Base-by-base conservation (phyloP, 331 rosid genomes). In the Arachis monticola region DNA sequence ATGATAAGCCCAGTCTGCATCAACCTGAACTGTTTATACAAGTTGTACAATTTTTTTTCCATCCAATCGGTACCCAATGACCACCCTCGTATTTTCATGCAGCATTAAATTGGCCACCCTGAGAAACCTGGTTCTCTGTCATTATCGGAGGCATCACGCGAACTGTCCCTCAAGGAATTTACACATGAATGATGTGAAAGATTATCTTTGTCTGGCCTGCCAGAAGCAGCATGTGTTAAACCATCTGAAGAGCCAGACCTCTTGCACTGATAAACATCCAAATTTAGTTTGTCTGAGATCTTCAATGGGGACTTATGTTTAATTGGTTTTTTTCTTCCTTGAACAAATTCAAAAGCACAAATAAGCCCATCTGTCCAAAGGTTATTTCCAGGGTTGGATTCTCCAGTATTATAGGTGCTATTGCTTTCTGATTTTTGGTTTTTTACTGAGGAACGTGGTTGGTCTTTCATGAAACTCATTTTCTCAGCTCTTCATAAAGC, bases 331-430 rank as follows among this genome's bases (percentile, higher is more conserved):
- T 65, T 87, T 22, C 45, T 81, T 40, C 90, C 87, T 60, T 77
- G 64, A 77, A 84, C 78, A 77, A 70, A 88, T 77, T 95, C 99
- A 75, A 92, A 95, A 75, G 93, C 97, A 77, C 97, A 92, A 69
- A 95, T 85, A 75, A 95, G 96, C 8, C 99, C 97, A 65, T 92
- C 90, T 27, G 76, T 92, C 99, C 99, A 95, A 74, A 92, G 90
- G 32, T 86, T 89, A 68, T 62, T 81, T 55, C 79, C 93, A 35
- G 83, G 73, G 74, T 61, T 48, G 75, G 73, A 42, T 63, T 88
- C 96, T 76, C 77, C 85, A 75, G 56, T 85, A 58, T 75, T 73
- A 83, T 17, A 11, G 47, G 6, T 55, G 78, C 77, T 86, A 70
- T 70, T 66, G 79, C 53, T 75, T 22, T 22, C 22, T 22, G 22